A percentile compares a stretch with the other conserved stretches of the same genome.
phyloP scores from a whole-genome alignment of 116 monocot genomes.

The Posidonia oceanica region DNA sequence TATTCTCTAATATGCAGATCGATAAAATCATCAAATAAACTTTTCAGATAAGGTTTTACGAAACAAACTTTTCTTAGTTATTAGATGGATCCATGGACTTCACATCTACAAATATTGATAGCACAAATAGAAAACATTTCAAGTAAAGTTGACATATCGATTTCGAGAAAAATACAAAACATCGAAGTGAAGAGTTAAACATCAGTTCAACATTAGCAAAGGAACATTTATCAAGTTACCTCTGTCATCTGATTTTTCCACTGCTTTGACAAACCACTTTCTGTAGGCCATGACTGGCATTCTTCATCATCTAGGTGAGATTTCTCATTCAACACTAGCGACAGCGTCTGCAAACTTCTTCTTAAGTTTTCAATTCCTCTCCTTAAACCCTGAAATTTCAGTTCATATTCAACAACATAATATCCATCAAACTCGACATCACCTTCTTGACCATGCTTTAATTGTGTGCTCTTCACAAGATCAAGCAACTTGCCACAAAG shows the following conservation, averaged over 20 bases:
- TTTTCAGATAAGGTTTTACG: too few species aligned
- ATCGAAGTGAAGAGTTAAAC: background rate
- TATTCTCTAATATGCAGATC: too few species aligned
- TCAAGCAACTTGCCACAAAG: constrained; percentile 40
- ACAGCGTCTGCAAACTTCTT: constrained; percentile 42
- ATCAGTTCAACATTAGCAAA: background rate
- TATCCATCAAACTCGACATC: constrained; percentile 15
- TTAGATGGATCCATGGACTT: too few species aligned
- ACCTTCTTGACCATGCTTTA: constrained; percentile 14
- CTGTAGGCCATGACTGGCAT: constrained; percentile 11
- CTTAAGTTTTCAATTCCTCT: constrained; percentile 37
- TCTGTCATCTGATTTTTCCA: constrained; percentile 13
- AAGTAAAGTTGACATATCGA: too few species aligned
- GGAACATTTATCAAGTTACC: constrained; percentile 18
- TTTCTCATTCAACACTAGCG: constrained; percentile 33
- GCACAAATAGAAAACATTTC: too few species aligned
- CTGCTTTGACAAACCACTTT: constrained; percentile 15
- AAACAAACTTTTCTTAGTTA: too few species aligned
- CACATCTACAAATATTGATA: too few species aligned
- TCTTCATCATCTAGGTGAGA: constrained; percentile 15
- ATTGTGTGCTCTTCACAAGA: constrained; percentile 20
- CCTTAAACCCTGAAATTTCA: constrained; percentile 50
- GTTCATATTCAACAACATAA: constrained; percentile 31
- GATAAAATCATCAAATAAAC: too few species aligned
- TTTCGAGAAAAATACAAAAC: background rate